phyloP scores from a whole-genome alignment of 1,284 basidiomycete species.

The Irpex sp. region DNA sequence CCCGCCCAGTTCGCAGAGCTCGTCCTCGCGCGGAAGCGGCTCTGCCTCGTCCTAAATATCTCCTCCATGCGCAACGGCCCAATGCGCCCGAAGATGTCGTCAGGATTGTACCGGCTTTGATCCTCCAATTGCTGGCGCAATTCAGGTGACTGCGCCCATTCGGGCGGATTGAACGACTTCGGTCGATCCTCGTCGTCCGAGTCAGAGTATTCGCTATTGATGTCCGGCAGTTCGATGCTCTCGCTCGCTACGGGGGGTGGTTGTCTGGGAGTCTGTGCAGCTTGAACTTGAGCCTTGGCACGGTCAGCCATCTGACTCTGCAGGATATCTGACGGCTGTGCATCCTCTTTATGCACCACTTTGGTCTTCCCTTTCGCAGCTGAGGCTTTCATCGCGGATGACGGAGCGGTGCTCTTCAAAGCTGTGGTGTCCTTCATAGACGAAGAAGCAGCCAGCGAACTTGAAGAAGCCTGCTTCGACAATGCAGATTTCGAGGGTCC shows the following conservation, averaged over 20 bases:
- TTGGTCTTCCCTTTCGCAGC: conserved; percentile 41
- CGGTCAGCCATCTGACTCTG: conserved; percentile 68
- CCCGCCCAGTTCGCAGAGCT: conserved; percentile 94
- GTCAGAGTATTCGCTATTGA: conserved; percentile 12
- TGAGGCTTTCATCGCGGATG: conserved; percentile 19
- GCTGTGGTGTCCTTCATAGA: conserved; percentile 10
- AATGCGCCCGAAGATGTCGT: conserved; percentile 88
- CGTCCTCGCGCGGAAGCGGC: conserved; percentile 82
- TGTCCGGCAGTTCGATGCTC: conserved; percentile 12
- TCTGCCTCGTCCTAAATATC: conserved; percentile 70
- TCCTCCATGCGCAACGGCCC: conserved; percentile 85
- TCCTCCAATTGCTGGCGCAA: conserved; percentile 72
- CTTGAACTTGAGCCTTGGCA: conserved; percentile 61
- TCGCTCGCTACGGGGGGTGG: conserved; percentile 22
- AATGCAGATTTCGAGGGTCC: conserved; percentile 26
- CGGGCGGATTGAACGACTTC: conserved; percentile 68
- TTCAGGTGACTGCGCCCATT: conserved; percentile 90
- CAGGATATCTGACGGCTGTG: conserved; percentile 57
- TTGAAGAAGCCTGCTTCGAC: conserved; percentile 24
- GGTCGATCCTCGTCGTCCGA: conserved; percentile 76
- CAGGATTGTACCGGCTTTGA: conserved; percentile 85
- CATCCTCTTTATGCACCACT: conserved; percentile 33
- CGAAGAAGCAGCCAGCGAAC: conserved; percentile 15
- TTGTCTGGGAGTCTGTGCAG: conserved; percentile 42
- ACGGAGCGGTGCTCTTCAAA: conserved; percentile 10